Evolutionary conservation across 2,329 filamentous ascomycete genomes (phyloP).

Genomic region (Paraphoma sp.): DNA sequence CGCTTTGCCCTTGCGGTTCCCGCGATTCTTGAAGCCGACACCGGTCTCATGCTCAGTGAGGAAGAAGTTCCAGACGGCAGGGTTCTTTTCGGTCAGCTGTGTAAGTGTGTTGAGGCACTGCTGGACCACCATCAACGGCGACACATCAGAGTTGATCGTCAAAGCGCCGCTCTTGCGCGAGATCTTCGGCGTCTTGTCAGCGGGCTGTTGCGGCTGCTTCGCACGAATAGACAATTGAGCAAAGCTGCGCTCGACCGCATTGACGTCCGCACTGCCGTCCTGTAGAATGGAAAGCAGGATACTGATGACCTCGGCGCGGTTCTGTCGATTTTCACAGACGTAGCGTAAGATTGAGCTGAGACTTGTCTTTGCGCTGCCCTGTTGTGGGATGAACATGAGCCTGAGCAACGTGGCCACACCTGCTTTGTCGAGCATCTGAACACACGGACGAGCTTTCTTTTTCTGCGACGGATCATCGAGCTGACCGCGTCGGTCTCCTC

Average conservation of each 20-base stretch:
- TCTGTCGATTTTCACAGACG: conserved; percentile 96
- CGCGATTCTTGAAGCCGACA: conserved; percentile 75
- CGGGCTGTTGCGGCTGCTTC: conserved; percentile 68
- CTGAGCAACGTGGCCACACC: conserved; percentile 94
- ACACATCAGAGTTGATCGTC: conserved; percentile 80
- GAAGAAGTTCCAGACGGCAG: conserved; percentile 89
- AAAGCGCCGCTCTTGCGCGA: conserved; percentile 75
- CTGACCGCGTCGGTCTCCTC: conserved; percentile 45
- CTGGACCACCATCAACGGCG: conserved; percentile 92
- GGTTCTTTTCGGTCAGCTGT: conserved; percentile 82
- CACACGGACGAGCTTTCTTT: conserved; percentile 78
- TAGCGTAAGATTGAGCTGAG: conserved; percentile 88
- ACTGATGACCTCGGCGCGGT: conserved; percentile 90
- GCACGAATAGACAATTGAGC: conserved; percentile 90
- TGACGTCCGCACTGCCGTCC: conserved; percentile 91
- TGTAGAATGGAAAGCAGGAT: conserved; percentile 92
- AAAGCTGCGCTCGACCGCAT: conserved; percentile 94
- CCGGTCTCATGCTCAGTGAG: conserved; percentile 89
- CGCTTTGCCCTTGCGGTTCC: conserved; percentile 83
- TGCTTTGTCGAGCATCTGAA: conserved; percentile 96
- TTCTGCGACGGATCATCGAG: conserved; percentile 58
- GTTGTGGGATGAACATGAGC: conserved; percentile 97
- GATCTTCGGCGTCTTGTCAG: conserved; percentile 82
- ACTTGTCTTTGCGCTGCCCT: conserved; percentile 82
- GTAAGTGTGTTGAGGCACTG: conserved; percentile 89